Base-by-base conservation (phyloP, 768 basidiomycete species). In the Tylopilus intermedius region DNA sequence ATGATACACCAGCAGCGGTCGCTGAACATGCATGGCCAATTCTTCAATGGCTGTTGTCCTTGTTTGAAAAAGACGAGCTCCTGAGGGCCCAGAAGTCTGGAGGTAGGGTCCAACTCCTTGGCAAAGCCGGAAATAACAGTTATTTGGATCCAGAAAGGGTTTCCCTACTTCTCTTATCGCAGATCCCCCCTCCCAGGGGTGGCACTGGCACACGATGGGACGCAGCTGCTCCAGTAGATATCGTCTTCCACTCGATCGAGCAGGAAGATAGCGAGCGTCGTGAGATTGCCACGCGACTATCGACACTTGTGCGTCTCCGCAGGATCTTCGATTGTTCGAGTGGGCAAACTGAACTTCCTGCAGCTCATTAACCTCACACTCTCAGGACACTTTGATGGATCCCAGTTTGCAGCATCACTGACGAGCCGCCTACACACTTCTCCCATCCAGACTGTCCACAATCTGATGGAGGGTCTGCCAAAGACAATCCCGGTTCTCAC, bases 41-140 rank as follows among this genome's bases (percentile, higher is more conserved):
- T 39, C 74, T 91, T n/a, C 79, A 81, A 21, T 90, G 85, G 84
- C 58, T 90, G 0, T 49, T 91, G 10, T 63, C 69, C 21, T 58
- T 90, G 18, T 88, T 88, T 57, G 86, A 91, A 62, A 78, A 76
- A 57, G 87, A 90, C 54, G 82, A 88, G 58, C 55, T 59, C 9
- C 53, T 68, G 45, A 60, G 62, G 8, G 68, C 70, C 51, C 62
- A 63, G 40, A 56, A 58, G 14, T 65, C 67, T 52, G 72, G 72
- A 47, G 62, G 56, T 55, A 56, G 46, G 45, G 10, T 35, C 37
- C 50, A 37, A 47, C 30, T 24, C 40, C 11, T 22, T 57, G 54
- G 41, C 27, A 49, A 24, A 41, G 27, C 54, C 43, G 18, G 46
- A 49, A 45, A 48, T 58, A 40, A 56, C 57, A 45, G 7, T 53